Percentiles rank a stretch among this genome's conserved stretches.
phyloP scores from a whole-genome alignment of 2,329 filamentous ascomycete genomes.

The Trichoderma cornu-damae region DNA sequence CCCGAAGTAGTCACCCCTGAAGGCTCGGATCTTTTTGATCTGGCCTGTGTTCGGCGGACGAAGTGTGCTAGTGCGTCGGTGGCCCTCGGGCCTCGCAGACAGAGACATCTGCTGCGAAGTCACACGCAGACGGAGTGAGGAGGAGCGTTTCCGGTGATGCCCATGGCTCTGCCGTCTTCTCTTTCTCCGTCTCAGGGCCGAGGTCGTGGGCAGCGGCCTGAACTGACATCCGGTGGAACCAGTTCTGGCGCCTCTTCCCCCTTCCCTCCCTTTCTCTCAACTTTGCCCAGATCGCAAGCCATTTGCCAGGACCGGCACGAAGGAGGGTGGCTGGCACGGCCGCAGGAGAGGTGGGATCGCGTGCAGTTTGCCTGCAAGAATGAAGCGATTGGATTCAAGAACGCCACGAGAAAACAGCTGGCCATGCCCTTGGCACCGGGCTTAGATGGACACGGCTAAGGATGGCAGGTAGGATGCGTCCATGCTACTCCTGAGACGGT shows the following conservation, averaged over 20 bases:
- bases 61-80: not conserved
- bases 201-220: not conserved
- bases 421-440: slow-evolving; percentile 5
- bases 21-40: slow-evolving; percentile 19
- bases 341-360: slow-evolving; percentile 16
- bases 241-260: not conserved
- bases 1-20: slow-evolving; percentile 15
- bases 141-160: not conserved
- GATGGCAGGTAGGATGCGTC: slow-evolving; percentile 4
- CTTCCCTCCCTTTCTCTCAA: not conserved
- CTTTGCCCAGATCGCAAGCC: not conserved
- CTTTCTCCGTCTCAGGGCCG: not conserved
- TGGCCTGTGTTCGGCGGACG: slow-evolving; percentile 5
- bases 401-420: slow-evolving; percentile 13
- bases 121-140: too few relatives aligned
- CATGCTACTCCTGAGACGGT: slow-evolving; percentile 14
- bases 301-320: slow-evolving; percentile 5
- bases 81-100: not conserved
- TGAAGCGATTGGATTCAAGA: slow-evolving; percentile 17
- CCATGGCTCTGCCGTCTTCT: not conserved
- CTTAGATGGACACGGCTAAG: not conserved
- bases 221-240: not conserved
- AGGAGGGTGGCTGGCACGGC: slow-evolving; percentile 12
- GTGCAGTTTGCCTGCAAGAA: slow-evolving; percentile 16
- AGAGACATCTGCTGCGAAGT: not conserved